Percentiles rank a stretch among this genome's conserved stretches.
phyloP scores from a whole-genome alignment of 129 eudicot genomes.

The Solidago caesia region DNA sequence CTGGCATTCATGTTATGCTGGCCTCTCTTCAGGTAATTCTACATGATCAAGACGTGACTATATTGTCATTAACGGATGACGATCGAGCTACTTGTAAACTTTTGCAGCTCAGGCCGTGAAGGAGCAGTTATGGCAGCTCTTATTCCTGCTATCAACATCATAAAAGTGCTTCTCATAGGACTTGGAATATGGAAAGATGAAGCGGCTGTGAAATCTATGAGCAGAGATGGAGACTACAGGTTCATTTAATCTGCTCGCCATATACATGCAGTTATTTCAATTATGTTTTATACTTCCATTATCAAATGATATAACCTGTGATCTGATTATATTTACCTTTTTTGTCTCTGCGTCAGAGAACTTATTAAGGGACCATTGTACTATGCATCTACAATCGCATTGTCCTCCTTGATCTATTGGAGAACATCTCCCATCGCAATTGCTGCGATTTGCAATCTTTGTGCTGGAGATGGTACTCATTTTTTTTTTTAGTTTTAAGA shows the following conservation, averaged over 20 bases:
- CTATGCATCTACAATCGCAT: constrained; percentile 64
- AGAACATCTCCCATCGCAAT: constrained; percentile 71
- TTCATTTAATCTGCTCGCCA: constrained; percentile 16
- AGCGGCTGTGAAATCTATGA: constrained; percentile 86
- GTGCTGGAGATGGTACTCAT: constrained; percentile 77
- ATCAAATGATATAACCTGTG: background rate
- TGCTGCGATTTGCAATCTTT: constrained; percentile 72
- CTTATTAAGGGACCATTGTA: constrained; percentile 74
- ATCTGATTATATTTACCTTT: background rate
- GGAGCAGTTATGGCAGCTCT: constrained; percentile 86
- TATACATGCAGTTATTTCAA: constrained; percentile 10
- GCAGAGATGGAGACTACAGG: constrained; percentile 88
- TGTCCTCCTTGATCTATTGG: constrained; percentile 61
- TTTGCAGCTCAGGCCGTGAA: constrained; percentile 64
- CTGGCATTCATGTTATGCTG: constrained; percentile 96
- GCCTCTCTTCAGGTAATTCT: constrained; percentile 92
- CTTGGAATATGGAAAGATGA: constrained; percentile 91
- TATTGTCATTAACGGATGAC: constrained; percentile 12
- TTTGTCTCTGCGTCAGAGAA: constrained; percentile 46
- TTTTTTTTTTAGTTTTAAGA: constrained; percentile 1
- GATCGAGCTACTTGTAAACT: constrained; percentile 29
- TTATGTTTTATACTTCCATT: background rate
- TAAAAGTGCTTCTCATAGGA: constrained; percentile 81
- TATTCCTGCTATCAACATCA: constrained; percentile 69
- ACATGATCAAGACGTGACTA: background rate